Evolutionary conservation across 2,329 filamentous ascomycete genomes (phyloP).

Genomic region (Alternaria burnsii): DNA sequence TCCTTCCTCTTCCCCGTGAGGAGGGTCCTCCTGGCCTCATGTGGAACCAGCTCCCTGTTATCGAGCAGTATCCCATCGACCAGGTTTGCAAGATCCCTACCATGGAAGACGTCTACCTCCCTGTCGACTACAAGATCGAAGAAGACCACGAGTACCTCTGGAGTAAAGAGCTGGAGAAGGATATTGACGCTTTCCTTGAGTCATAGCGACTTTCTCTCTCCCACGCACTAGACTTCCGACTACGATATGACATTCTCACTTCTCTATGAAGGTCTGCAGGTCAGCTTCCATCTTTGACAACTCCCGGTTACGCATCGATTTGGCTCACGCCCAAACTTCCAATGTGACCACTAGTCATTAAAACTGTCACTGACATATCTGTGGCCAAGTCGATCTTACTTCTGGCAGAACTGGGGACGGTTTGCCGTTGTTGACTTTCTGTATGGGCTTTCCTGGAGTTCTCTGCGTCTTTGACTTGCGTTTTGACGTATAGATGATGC

Average conservation of each 20-base stretch:
- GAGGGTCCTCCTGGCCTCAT: constrained; percentile 50
- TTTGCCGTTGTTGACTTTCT: constrained; percentile 4
- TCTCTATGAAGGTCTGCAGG: background rate
- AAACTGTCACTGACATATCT: constrained; percentile 8
- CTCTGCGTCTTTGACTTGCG: background rate
- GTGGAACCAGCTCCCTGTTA: constrained; percentile 53
- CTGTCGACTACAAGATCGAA: constrained; percentile 47
- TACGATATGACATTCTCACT: background rate
- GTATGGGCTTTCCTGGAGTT: background rate
- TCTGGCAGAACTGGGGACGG: background rate
- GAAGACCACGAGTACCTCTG: constrained; percentile 38
- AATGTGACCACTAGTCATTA: constrained; percentile 15
- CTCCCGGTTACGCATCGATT: constrained; percentile 22
- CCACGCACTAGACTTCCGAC: background rate
- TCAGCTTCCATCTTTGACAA: background rate
- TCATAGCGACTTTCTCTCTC: constrained; percentile 10
- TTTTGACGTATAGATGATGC: background rate
- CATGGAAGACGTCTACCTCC: constrained; percentile 50
- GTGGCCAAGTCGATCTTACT: constrained; percentile 1
- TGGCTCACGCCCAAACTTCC: constrained; percentile 11
- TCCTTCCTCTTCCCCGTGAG: constrained; percentile 55
- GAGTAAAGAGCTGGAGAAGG: constrained; percentile 36
- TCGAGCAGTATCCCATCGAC: constrained; percentile 53
- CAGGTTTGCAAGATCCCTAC: constrained; percentile 47
- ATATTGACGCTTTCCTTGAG: constrained; percentile 38